Evolutionary conservation across 2,329 filamentous ascomycete genomes (phyloP).

Genomic region (Paraphaeosphaeria minitans): DNA sequence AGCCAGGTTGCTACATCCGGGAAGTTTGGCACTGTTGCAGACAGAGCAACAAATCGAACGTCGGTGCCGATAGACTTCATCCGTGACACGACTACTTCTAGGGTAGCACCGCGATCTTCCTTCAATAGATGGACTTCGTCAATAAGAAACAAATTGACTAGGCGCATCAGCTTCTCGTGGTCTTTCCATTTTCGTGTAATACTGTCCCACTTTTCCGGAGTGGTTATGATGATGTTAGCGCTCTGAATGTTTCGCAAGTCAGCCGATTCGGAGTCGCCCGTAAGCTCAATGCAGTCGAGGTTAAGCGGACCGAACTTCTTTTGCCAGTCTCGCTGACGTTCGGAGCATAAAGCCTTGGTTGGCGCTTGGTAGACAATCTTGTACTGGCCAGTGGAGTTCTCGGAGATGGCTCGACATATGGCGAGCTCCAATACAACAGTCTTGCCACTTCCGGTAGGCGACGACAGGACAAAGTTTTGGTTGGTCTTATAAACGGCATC

Average conservation of each 20-base stretch:
- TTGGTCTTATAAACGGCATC: constrained; percentile 66
- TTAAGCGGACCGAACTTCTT: constrained; percentile 72
- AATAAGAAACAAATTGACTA: constrained; percentile 81
- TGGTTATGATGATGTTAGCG: constrained; percentile 83
- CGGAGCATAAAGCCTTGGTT: constrained; percentile 80
- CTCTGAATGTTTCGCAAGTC: constrained; percentile 72
- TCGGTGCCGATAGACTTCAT: constrained; percentile 81
- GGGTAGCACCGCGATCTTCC: constrained; percentile 75
- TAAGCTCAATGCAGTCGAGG: constrained; percentile 75
- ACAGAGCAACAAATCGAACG: constrained; percentile 80
- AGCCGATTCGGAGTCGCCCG: constrained; percentile 74
- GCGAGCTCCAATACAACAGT: constrained; percentile 82
- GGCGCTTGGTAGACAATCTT: constrained; percentile 87
- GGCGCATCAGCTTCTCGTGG: constrained; percentile 72
- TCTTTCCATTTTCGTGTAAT: constrained; percentile 88
- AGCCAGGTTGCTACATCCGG: constrained; percentile 81
- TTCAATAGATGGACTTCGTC: constrained; percentile 89
- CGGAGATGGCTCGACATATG: constrained; percentile 72
- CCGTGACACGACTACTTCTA: constrained; percentile 83
- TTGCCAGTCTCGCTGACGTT: constrained; percentile 77
- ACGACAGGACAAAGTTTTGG: constrained; percentile 79
- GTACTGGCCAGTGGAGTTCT: constrained; percentile 63
- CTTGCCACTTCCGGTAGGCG: constrained; percentile 85
- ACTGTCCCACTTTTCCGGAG: constrained; percentile 90
- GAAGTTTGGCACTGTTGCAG: constrained; percentile 83